phyloP scores from a whole-genome alignment of 202 grass and related monocot genomes.

The Brachypodium distachyon region DNA sequence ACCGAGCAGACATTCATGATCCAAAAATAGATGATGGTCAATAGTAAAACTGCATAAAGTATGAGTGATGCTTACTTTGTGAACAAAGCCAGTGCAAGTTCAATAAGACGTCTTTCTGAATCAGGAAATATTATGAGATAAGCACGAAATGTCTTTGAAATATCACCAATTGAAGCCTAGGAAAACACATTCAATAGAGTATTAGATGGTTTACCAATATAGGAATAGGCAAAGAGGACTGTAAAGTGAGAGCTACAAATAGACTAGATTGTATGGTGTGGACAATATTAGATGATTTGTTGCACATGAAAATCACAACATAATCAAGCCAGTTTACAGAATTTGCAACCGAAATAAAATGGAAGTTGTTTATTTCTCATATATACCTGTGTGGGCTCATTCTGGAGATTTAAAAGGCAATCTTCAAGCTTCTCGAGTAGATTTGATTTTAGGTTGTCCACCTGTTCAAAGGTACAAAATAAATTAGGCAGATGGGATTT shows the following conservation, averaged over 20 bases:
- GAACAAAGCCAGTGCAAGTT: constrained; percentile 91
- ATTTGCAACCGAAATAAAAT: constrained; percentile 8
- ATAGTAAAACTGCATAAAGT: constrained; percentile 25
- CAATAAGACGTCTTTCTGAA: constrained; percentile 82
- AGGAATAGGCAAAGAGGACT: neutral
- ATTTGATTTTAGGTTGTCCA: constrained; percentile 86
- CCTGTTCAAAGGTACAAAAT: constrained; percentile 40
- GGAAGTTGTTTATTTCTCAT: constrained; percentile 7
- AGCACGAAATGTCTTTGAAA: constrained; percentile 87
- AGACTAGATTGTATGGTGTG: neutral
- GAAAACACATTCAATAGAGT: neutral
- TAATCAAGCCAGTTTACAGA: neutral
- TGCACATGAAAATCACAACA: neutral
- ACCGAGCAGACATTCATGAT: constrained; percentile 9
- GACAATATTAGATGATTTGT: neutral
- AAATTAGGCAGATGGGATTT: constrained; percentile 17
- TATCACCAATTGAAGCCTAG: constrained; percentile 78
- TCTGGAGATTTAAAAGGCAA: constrained; percentile 71
- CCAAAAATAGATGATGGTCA: neutral
- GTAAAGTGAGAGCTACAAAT: neutral
- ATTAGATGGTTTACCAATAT: constrained; percentile 17
- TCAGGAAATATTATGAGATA: constrained; percentile 99
- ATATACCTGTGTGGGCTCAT: constrained; percentile 61
- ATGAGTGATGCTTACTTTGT: constrained; percentile 64
- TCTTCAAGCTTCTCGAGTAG: constrained; percentile 95